A percentile compares a stretch with the other conserved stretches of the same genome.
These are phyloP conservation scores for Neurospora intermedia DNA, from an alignment of 495 filamentous ascomycete species.

Conservation along the genomic window DNA sequence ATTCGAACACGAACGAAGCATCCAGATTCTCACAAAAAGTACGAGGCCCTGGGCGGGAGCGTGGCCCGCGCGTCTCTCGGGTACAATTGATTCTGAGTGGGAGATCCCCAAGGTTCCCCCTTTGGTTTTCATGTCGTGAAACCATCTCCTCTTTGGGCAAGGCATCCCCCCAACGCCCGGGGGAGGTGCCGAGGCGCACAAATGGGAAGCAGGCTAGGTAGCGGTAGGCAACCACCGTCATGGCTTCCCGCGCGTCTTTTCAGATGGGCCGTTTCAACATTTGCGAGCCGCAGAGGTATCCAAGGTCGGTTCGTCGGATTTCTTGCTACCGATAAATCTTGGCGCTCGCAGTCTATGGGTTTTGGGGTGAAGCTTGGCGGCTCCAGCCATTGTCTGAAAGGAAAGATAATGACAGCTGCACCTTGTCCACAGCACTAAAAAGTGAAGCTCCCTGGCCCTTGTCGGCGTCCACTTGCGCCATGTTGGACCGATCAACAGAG, in stretches of 20 bases:
- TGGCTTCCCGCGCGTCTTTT: background rate
- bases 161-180: background rate
- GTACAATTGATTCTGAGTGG: background rate
- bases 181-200: background rate
- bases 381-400: background rate
- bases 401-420: background rate
- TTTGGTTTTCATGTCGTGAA: background rate
- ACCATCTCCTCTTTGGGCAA: background rate
- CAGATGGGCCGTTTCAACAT: background rate
- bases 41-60: background rate
- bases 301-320: background rate
- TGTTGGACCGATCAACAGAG: background rate
- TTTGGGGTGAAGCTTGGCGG: background rate
- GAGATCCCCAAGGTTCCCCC: background rate
- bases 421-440: background rate
- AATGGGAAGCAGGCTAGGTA: background rate
- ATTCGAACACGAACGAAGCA: background rate
- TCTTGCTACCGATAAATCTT: background rate
- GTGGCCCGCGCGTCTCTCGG: background rate
- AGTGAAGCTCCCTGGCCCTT: background rate
- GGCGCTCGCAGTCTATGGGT: background rate
- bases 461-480: background rate
- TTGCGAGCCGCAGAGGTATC: background rate
- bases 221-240: background rate
- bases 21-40: background rate